These are phyloP conservation scores for Ulmus americana DNA, from an alignment of 331 rosid species.

Conservation along the genomic window DNA sequence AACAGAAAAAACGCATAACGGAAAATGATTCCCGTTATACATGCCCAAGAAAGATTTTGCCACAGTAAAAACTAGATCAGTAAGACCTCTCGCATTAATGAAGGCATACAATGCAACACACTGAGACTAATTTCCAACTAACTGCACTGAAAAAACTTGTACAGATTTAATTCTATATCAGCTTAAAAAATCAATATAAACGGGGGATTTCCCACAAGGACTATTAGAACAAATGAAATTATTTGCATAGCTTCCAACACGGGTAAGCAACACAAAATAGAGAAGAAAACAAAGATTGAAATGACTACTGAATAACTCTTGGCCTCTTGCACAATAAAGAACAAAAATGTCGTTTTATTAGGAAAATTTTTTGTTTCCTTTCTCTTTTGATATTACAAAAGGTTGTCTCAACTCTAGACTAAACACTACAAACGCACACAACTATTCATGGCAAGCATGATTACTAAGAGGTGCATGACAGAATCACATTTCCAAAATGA, in stretches of 20 bases:
- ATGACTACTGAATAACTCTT: neutral
- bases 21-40: neutral
- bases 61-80: neutral
- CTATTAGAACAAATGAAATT: neutral
- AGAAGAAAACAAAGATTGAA: no score
- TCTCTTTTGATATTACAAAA: neutral
- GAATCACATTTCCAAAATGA: neutral
- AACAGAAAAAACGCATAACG: no score
- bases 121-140: neutral
- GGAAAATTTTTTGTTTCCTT: neutral
- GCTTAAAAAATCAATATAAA: neutral
- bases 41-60: neutral
- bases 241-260: neutral
- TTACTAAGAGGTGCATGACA: neutral
- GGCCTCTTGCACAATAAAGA: neutral
- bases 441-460: neutral
- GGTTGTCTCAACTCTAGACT: neutral
- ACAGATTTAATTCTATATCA: neutral
- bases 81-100: neutral
- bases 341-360: neutral
- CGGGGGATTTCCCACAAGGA: neutral
- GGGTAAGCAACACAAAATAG: neutral
- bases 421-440: slow-evolving; percentile 4
- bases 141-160: neutral
- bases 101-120: neutral